These are phyloP conservation scores for Cymbopogon flexuosus DNA, from an alignment of 202 grass and related monocot genomes.

Conservation along the genomic window DNA sequence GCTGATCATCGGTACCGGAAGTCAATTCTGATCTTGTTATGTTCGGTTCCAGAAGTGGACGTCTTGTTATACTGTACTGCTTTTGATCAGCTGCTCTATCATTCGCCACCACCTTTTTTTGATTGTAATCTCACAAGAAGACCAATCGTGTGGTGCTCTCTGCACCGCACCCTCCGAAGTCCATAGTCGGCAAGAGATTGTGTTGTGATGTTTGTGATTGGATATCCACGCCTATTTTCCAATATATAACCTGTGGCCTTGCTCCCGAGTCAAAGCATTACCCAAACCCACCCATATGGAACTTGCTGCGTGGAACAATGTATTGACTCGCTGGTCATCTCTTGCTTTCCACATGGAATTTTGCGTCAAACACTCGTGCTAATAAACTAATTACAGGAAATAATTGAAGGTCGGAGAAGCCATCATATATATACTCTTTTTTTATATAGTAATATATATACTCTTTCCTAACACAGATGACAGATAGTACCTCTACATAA, in stretches of 20 bases:
- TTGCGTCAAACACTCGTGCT: not conserved
- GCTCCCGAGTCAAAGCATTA: not conserved
- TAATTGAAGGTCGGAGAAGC: not conserved
- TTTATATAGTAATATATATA: no score
- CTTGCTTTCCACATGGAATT: not conserved
- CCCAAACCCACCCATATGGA: not conserved
- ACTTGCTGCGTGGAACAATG: not conserved
- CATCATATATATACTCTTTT: no score
- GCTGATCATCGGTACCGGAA: not conserved
- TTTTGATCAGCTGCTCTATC: not conserved
- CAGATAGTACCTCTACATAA: not conserved
- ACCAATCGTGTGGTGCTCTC: conserved; percentile 23
- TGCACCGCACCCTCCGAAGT: not conserved
- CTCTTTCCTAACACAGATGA: not conserved
- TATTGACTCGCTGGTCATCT: not conserved
- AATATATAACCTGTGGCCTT: not conserved
- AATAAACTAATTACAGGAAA: not conserved
- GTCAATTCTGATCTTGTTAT: not conserved
- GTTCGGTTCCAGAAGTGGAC: not conserved
- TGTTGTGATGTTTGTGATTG: not conserved
- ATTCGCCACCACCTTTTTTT: not conserved
- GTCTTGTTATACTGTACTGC: not conserved
- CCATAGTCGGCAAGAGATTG: not conserved
- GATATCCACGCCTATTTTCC: not conserved
- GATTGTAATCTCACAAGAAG: not conserved